Evolutionary conservation across 2,329 filamentous ascomycete species (phyloP), one percentile per base, ranked within the genome.

Genomic region (Colletotrichum camelliae): DNA sequence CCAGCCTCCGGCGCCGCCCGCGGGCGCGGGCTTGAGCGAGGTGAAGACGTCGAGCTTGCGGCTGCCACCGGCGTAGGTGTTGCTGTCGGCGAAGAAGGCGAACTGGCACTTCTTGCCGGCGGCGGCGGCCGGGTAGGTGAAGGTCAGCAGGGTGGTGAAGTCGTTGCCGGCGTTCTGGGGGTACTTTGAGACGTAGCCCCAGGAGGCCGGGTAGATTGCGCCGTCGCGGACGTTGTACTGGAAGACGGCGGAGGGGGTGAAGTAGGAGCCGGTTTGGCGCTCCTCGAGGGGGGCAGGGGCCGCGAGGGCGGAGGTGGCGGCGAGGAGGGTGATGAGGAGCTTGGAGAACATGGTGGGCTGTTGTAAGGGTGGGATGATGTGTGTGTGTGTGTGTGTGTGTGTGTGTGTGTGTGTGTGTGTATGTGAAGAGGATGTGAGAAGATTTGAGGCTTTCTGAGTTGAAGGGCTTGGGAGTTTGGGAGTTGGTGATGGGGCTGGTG

Each of bases 91-190:
- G 66, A 67, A 78, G 77, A 83, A 83, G 65, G 74, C 70, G 57
- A 83, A 78, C 33, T 77, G 77, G 78, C 81, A 83, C 65, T 79
- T 75, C 65, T 76, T 79, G 60, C 79, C 81, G 13, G 72, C 52
- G 2, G 77, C 70, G 7, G 58, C 76, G 33, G 69, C 58, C 65
- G 79, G 79, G 67, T 82, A 82, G n/a, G 77, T 79, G 55, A 82
- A 82, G 62, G 80, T 81, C 31, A 82, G 37, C 52, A 83, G 81
- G 60, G 81, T 78, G 35, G 80, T 83, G 70, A 78, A 76, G 73
- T 83, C 81, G 61, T 80, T 75, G 68, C 79, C 79, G 3, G 48
- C 65, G 77, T 82, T 69, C 12, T 80, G 75, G 70, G 70, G 55
- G 77, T 76, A 72, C 71, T 81, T 81, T 52, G 67, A 72, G 18